These are phyloP conservation scores for Nicotiana tomentosiformis DNA, from an alignment of 257 asterid species.

Conservation along the genomic window DNA sequence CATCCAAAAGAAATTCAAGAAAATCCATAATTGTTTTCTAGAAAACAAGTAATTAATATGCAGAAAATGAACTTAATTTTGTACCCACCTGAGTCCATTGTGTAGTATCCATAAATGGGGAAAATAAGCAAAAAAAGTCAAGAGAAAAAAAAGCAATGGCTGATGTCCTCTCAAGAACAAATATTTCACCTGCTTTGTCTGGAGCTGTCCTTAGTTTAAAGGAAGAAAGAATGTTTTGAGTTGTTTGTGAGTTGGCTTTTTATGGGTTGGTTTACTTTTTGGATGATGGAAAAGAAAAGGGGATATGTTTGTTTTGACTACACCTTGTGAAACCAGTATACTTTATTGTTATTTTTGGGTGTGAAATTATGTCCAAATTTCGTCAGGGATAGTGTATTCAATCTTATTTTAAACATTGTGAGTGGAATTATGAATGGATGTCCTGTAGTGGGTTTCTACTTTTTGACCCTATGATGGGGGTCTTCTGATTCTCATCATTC, in stretches of 20 bases:
- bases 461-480: slow-evolving; percentile 28
- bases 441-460: slow-evolving; percentile 19
- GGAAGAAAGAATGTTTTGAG: slow-evolving; percentile 50
- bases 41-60: not conserved
- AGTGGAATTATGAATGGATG: slow-evolving; percentile 35
- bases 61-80: not conserved
- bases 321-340: slow-evolving; percentile 10
- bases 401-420: slow-evolving; percentile 12
- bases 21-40: not conserved
- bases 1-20: not conserved
- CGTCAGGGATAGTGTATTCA: slow-evolving; percentile 8
- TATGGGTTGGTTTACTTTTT: slow-evolving; percentile 8
- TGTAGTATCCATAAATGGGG: slow-evolving; percentile 47
- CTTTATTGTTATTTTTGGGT: slow-evolving; percentile 18
- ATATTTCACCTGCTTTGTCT: slow-evolving; percentile 41
- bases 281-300: slow-evolving; percentile 19
- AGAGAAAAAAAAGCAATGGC: slow-evolving; percentile 28
- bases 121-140: slow-evolving; percentile 4
- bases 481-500: slow-evolving; percentile 9
- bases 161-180: slow-evolving; percentile 23
- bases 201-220: slow-evolving; percentile 40
- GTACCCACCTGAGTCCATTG: slow-evolving; percentile 66
- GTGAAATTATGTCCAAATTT: slow-evolving; percentile 13
- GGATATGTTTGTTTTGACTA: slow-evolving; percentile 35
- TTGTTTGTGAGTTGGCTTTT: slow-evolving; percentile 23